Evolutionary conservation across 2,329 filamentous ascomycete species (phyloP).

Genomic region (Beauveria sp.): DNA sequence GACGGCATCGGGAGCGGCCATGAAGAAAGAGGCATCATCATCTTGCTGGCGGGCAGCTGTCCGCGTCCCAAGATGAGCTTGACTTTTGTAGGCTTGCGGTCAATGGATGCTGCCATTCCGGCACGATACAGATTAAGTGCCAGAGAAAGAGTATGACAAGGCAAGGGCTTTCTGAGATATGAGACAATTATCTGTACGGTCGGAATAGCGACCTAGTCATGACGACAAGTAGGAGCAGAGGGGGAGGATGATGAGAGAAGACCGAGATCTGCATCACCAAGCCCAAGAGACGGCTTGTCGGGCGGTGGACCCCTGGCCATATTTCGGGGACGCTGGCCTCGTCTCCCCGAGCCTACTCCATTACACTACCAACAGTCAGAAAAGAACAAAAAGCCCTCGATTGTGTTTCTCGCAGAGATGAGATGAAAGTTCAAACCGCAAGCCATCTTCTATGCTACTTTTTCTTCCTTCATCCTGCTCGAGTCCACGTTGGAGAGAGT

Average conservation of each 20-base stretch:
- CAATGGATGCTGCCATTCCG: too few relatives aligned
- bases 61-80: not conserved
- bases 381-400: not conserved
- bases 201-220: too few relatives aligned
- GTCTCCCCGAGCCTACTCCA: not conserved
- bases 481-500: too few relatives aligned
- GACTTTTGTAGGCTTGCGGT: not conserved
- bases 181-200: too few relatives aligned
- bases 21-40: not conserved
- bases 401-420: too few relatives aligned
- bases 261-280: not conserved
- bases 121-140: not conserved
- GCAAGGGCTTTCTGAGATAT: too few relatives aligned
- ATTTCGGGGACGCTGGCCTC: not conserved
- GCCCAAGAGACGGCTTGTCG: not conserved
- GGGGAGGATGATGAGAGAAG: not conserved
- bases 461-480: too few relatives aligned
- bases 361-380: not conserved
- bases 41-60: not conserved
- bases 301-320: too few relatives aligned
- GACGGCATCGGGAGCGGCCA: too few relatives aligned
- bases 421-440: too few relatives aligned
- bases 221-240: too few relatives aligned
- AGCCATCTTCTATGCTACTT: too few relatives aligned
- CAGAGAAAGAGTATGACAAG: not conserved